Conservation (phyloP, 2,329 filamentous ascomycete genomes). For the Epichloe gansuensis region DNA sequence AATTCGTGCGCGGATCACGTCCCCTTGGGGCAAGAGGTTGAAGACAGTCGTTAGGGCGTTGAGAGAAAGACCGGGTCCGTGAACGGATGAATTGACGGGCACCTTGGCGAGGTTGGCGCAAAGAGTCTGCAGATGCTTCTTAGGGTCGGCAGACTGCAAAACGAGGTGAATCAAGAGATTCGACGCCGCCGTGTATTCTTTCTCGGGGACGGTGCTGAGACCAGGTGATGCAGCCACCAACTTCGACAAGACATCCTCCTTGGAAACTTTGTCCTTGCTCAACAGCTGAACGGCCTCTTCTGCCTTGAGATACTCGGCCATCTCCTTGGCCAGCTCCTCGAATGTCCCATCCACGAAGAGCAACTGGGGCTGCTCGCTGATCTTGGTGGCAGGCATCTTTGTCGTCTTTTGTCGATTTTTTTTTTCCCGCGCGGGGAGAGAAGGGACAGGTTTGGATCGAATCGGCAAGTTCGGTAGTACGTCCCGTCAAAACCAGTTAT, state of each 20-base stretch:
- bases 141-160: conserved; percentile 70
- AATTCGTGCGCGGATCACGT: conserved; percentile 77
- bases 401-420: conserved; percentile 2
- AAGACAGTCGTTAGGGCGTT: conserved; percentile 90
- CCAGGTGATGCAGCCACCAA: conserved; percentile 66
- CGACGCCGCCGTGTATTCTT: conserved; percentile 91
- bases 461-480: not conserved
- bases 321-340: conserved; percentile 83
- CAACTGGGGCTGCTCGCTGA: conserved; percentile 41
- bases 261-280: conserved; percentile 49
- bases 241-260: conserved; percentile 82
- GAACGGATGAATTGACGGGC: conserved; percentile 70
- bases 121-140: conserved; percentile 75
- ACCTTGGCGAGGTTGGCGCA: conserved; percentile 85
- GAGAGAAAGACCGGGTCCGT: conserved; percentile 75
- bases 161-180: conserved; percentile 94
- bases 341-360: conserved; percentile 84
- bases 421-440: not conserved
- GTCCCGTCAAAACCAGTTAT: too few species aligned
- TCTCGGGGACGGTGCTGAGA: conserved; percentile 80
- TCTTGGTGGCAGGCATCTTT: conserved; percentile 21
- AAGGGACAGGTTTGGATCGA: not conserved
- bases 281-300: conserved; percentile 67
- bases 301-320: conserved; percentile 84
- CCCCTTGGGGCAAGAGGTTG: conserved; percentile 71